phyloP scores from a whole-genome alignment of 2,329 filamentous ascomycete genomes.

The Diaporthe aspalathi region DNA sequence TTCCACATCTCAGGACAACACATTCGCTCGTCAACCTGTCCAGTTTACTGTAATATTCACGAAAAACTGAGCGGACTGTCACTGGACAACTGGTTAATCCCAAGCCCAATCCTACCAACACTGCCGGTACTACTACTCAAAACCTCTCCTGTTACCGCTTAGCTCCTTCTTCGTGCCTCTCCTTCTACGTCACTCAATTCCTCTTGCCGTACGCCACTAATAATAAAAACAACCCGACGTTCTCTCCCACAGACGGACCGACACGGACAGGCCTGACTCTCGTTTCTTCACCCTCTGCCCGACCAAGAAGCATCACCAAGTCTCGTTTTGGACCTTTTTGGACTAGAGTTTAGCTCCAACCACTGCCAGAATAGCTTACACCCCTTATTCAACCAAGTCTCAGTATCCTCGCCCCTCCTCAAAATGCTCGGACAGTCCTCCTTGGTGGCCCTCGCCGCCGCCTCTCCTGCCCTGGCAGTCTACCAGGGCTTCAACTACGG shows the following conservation, averaged over 20 bases:
- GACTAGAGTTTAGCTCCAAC: conserved; percentile 18
- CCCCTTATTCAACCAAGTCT: background rate
- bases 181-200: conserved; percentile 28
- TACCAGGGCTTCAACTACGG: conserved; percentile 81
- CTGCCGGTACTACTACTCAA: background rate
- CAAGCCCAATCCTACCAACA: conserved; percentile 1
- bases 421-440: conserved; percentile 34
- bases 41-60: background rate
- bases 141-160: conserved; percentile 10
- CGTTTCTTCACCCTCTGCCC: conserved; percentile 14
- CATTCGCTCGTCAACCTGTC: conserved; percentile 19
- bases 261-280: conserved; percentile 6
- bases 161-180: conserved; percentile 15
- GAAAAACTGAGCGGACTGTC: background rate
- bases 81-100: background rate
- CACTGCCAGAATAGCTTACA: conserved; percentile 28
- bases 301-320: conserved; percentile 11
- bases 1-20: background rate
- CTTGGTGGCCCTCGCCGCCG: conserved; percentile 34
- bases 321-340: conserved; percentile 19
- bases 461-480: conserved; percentile 46
- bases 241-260: background rate
- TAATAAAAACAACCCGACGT: conserved; percentile 16
- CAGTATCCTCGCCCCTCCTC: background rate
- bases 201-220: conserved; percentile 16